Conservation (phyloP, 1,284 basidiomycete species). For the Puccinia hordei region DNA sequence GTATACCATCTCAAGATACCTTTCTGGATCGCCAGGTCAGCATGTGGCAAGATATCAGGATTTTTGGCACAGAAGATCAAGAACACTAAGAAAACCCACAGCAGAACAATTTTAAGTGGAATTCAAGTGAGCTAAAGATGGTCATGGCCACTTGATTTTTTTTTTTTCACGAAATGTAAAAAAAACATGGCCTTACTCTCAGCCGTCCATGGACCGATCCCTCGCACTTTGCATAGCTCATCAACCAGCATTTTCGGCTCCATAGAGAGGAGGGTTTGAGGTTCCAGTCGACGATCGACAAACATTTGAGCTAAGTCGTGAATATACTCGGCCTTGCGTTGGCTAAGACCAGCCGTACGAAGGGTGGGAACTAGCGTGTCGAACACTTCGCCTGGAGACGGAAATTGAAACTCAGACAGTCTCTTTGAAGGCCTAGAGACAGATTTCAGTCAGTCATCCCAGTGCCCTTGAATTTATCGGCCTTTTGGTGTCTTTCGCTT, state of each 20-base stretch:
- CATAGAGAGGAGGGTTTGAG: slow-evolving; percentile 70
- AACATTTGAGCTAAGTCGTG: slow-evolving; percentile 75
- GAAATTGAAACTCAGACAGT: slow-evolving; percentile 69
- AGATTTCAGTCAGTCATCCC: neutral
- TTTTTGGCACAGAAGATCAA: slow-evolving; percentile 80
- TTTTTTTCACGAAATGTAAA: neutral
- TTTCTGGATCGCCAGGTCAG: slow-evolving; percentile 79
- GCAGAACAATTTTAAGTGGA: slow-evolving; percentile 51
- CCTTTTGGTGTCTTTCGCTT: neutral
- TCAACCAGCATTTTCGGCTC: slow-evolving; percentile 70
- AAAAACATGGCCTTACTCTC: neutral
- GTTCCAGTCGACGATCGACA: slow-evolving; percentile 73
- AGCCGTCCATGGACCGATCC: slow-evolving; percentile 67
- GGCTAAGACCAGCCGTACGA: slow-evolving; percentile 73
- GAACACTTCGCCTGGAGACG: slow-evolving; percentile 62
- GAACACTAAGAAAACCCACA: slow-evolving; percentile 67
- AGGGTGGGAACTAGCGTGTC: slow-evolving; percentile 57
- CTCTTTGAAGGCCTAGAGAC: slow-evolving; percentile 67
- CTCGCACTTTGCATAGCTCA: slow-evolving; percentile 75
- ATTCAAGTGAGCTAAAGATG: slow-evolving; percentile 29
- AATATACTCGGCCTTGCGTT: slow-evolving; percentile 81
- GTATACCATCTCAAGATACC: slow-evolving; percentile 71
- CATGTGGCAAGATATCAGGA: slow-evolving; percentile 70
- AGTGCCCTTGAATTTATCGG: neutral
- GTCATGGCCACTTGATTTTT: slow-evolving; percentile 1